phyloP scores from a whole-genome alignment of 1,284 basidiomycete species.

The Apiotrichum sp. region DNA sequence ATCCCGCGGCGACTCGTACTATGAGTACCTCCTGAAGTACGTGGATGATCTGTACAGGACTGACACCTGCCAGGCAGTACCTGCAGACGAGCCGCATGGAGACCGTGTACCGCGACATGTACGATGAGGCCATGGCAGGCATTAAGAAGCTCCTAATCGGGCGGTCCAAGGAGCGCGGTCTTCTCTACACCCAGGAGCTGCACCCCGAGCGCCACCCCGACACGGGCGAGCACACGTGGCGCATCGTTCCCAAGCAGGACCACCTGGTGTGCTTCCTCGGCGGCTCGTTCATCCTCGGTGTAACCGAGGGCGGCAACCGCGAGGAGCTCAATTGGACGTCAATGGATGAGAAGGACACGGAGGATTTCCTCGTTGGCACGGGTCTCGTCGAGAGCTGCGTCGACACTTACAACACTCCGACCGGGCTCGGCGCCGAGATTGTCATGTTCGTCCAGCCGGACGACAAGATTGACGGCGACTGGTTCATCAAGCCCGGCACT shows the following conservation, averaged over 20 bases:
- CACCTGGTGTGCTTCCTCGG: conserved; percentile 94
- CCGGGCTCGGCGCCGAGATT: conserved; percentile 79
- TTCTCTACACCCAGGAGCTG: conserved; percentile 80
- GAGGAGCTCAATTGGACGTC: conserved; percentile 23
- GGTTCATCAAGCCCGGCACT: conserved; percentile 68
- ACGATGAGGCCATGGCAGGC: conserved; percentile 72
- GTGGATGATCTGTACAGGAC: neutral
- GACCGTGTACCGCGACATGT: conserved; percentile 77
- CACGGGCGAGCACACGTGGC: conserved; percentile 53
- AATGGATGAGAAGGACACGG: conserved; percentile 54
- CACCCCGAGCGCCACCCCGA: conserved; percentile 35
- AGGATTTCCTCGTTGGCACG: conserved; percentile 76
- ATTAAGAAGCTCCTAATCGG: conserved; percentile 71
- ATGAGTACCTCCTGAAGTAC: conserved; percentile 79
- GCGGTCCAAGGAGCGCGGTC: conserved; percentile 54
- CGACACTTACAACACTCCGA: conserved; percentile 75
- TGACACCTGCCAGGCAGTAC: conserved; percentile 36
- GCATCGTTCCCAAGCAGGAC: conserved; percentile 78
- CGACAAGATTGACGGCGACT: conserved; percentile 56
- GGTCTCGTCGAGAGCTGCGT: conserved; percentile 83
- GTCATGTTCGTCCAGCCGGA: conserved; percentile 61
- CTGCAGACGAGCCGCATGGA: conserved; percentile 63
- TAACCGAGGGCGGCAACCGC: conserved; percentile 62
- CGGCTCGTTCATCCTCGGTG: conserved; percentile 83
- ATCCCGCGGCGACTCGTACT: conserved; percentile 89